Conservation (phyloP, 148 eudicot species). For the Arctostaphylos glauca region DNA sequence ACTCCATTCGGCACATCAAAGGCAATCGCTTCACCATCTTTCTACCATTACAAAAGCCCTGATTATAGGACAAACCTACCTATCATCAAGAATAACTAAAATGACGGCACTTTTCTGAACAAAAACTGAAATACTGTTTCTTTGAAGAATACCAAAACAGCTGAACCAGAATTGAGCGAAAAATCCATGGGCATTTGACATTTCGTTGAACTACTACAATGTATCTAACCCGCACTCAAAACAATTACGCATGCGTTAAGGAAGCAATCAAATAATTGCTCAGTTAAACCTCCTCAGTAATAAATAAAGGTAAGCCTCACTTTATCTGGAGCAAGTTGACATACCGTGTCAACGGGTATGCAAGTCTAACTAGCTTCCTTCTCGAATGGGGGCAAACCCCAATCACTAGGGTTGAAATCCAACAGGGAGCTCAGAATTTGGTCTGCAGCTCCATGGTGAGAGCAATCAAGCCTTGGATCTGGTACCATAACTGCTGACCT, state of each 20-base stretch:
- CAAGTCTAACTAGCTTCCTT: constrained; percentile 31
- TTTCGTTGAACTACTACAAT: background rate
- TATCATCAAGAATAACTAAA: background rate
- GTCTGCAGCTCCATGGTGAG: constrained; percentile 57
- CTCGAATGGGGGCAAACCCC: constrained; percentile 82
- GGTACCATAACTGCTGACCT: constrained; percentile 95
- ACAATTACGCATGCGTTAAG: background rate
- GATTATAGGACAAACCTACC: background rate
- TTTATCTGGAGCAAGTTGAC: background rate
- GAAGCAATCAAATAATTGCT: background rate
- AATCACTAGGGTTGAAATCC: constrained; percentile 77
- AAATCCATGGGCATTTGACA: background rate
- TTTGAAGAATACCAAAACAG: background rate
- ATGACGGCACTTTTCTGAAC: background rate
- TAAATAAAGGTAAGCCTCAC: background rate
- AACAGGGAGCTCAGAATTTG: constrained; percentile 63
- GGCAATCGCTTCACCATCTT: background rate
- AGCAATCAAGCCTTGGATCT: constrained; percentile 80
- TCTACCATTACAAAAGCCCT: background rate
- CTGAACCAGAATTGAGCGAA: background rate
- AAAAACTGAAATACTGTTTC: background rate
- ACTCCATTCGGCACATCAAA: background rate
- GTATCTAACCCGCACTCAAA: background rate
- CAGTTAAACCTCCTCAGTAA: constrained; percentile 3
- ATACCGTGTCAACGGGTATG: background rate